Evolutionary conservation across 129 eudicot species (phyloP).

Genomic region (Lactuca sativa): DNA sequence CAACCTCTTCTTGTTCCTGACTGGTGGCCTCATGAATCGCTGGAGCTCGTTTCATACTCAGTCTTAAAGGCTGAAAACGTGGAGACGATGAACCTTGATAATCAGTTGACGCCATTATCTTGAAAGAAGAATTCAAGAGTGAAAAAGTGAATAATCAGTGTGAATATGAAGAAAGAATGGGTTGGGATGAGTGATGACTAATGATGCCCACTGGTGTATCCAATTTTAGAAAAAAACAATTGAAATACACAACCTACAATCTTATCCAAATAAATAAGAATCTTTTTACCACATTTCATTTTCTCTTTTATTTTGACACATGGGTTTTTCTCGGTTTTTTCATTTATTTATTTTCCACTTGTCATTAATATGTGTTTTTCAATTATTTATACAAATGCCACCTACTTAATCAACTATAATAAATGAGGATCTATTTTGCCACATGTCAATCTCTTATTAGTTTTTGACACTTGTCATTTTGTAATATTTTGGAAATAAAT

Average conservation of each 20-base stretch:
- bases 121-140: constrained; percentile 14
- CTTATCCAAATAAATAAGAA: not conserved
- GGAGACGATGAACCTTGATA: constrained; percentile 24
- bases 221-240: not conserved
- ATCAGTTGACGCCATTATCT: not conserved
- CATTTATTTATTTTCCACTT: too few species aligned
- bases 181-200: not conserved
- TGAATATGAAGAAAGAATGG: not conserved
- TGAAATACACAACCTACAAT: too few species aligned
- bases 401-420: too few species aligned
- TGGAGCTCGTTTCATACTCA: constrained; percentile 49
- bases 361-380: too few species aligned
- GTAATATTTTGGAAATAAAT: too few species aligned
- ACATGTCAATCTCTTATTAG: too few species aligned
- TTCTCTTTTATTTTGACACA: too few species aligned
- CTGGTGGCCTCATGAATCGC: constrained; percentile 28
- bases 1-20: constrained; percentile 39
- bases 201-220: not conserved
- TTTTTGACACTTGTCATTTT: too few species aligned
- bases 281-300: too few species aligned
- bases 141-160: not conserved
- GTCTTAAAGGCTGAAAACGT: constrained; percentile 37
- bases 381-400: too few species aligned
- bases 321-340: too few species aligned
- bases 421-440: too few species aligned